Evolutionary conservation across 306 rosid species (phyloP), one percentile per base, ranked within the genome.

Genomic region (Trichosanthes cucumerina): DNA sequence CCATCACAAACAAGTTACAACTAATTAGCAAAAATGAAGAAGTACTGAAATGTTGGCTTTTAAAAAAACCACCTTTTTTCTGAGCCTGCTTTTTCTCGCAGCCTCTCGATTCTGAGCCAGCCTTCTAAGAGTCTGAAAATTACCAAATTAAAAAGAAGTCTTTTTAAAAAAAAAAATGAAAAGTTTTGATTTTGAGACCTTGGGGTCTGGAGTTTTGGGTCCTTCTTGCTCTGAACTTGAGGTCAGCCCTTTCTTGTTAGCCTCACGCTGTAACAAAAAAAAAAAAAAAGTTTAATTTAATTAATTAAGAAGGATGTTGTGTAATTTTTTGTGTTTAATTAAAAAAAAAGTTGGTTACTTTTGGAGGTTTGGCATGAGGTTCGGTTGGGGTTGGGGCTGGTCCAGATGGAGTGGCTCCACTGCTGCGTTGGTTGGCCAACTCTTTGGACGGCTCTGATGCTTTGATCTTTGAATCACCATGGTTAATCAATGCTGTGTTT

Each of bases 91-190:
- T 85, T 96, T 96, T 85, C 97, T 91, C 19, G 99, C 99, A 64
- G 99, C 99, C 81, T 96, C 99, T 81, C 99, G 91, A 88, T 96
- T 96, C 88, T 96, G 99, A 74, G 99, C 99, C 75, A 96, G 96
- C 84, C 99, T 88, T 87, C 99, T 92, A 18, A 96, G 82, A 16
- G 91, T 92, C 99, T 96, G 86, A 79, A 54, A 50, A 5, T 50
- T 10, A 63, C 12, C 19, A n/a, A 57, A 74, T 10, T 31, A 57
- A 44, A n/a, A 53, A 21, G 54, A 69, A 77, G 7, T 18, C 9
- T 62, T 41, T 36, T 7, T 11, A n/a, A 13, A 9, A 23, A 39
- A 24, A 44, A 62, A 69, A 34, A 3, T 11, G 57, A 46, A 59
- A 15, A 13, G 56, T 5, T 33, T 12, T 4, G 19, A 64, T 23